A percentile compares a stretch with the other conserved stretches of the same genome.
These are phyloP conservation scores for Carex arenaria DNA, from an alignment of 202 grass and related monocot species.

Conservation along the genomic window DNA sequence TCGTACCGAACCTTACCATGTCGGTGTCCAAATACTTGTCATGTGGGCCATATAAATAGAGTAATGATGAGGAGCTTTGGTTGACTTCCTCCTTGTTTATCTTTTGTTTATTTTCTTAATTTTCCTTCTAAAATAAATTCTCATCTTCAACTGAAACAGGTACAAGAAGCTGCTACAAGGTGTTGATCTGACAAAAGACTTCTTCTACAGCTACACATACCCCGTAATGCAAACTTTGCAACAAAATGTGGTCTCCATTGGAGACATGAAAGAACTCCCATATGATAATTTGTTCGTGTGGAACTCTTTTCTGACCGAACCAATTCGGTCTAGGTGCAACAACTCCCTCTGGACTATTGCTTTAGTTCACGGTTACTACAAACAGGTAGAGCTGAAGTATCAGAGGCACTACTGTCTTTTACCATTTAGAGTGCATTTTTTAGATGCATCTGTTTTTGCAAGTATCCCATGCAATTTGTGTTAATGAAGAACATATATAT, in stretches of 20 bases:
- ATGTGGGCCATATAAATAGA: not conserved
- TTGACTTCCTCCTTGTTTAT: not conserved
- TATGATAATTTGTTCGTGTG: conserved; percentile 96
- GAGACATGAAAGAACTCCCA: conserved; percentile 50
- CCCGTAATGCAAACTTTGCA: conserved; percentile 89
- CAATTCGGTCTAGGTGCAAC: conserved; percentile 70
- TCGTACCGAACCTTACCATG: not conserved
- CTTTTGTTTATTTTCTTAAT: not conserved
- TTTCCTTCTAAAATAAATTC: not conserved
- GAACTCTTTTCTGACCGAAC: conserved; percentile 82
- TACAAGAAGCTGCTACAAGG: conserved; percentile 96
- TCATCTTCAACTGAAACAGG: conserved; percentile 37
- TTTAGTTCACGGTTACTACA: conserved; percentile 94
- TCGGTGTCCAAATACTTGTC: not conserved
- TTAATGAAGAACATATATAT: not conserved
- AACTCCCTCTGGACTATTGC: conserved; percentile 91
- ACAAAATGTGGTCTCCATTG: conserved; percentile 54
- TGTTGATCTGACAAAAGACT: conserved; percentile 94
- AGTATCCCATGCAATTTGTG: not conserved
- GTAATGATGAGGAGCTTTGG: not conserved
- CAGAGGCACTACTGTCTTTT: not conserved
- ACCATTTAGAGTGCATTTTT: not conserved
- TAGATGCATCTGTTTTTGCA: not conserved
- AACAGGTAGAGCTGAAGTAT: conserved; percentile 56
- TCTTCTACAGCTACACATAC: conserved; percentile 99